Evolutionary conservation across 352 stramenopile species (phyloP), one percentile per base, ranked within the genome.

Genomic region (Pythium folliculosum): DNA sequence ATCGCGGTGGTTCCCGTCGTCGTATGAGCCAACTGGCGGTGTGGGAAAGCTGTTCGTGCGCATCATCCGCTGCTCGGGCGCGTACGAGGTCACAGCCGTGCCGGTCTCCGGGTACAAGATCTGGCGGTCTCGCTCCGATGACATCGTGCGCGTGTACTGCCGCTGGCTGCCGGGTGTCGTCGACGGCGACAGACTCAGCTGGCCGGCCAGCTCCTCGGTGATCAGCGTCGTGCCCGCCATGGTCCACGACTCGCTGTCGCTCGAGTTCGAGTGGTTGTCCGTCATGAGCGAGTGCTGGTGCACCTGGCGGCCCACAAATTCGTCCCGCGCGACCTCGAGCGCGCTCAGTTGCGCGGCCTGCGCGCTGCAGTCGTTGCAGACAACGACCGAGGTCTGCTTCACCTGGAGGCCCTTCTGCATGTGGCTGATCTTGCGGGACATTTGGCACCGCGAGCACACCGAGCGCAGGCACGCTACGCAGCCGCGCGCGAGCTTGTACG

Each of bases 361-460:
- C 0, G 45, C 35, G 1, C 51, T 30, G 38, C 68, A 75, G 9
- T 65, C 58, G 21, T 60, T 67, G 51, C 68, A 75, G 25, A 70
- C 62, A 4, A 67, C 57, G 2, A 68, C 68, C 7, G 37, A 32
- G 7, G 57, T 56, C 21, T 68, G 32, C 25, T 67, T 75, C 50
- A 70, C 68, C 30, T 67, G 50, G 32, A 69, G 51, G 6, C 57
- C 63, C n/a, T 51, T 58, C 58, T 67, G 56, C 49, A 73, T 73
- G 60, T 65, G 45, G 51, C 61, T 64, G 35, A 75, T 62, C 51
- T 70, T 70, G 51, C 62, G 62, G 30, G 63, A 21, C 9, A 58
- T 54, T 12, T 68, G 62, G 52, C 68, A 75, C 9, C 58, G 56
- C 25, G 62, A 67, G 44, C 68, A 75, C 35, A 70, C 60, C 6